Evolutionary conservation across 2,329 filamentous ascomycete genomes (phyloP).

Genomic region (Aureobasidium sp.): DNA sequence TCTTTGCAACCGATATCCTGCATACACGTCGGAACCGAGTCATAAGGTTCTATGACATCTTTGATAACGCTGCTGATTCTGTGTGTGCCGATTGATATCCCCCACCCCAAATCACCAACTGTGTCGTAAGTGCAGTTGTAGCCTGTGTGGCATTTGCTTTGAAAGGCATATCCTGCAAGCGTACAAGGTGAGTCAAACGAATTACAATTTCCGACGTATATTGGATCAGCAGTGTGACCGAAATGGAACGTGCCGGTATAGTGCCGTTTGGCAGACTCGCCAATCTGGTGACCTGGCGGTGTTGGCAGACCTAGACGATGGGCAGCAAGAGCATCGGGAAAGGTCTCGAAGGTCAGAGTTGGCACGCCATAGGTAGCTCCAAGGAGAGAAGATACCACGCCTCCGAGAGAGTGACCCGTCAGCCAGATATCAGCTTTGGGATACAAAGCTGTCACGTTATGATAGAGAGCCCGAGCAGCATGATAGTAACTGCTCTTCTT

Average conservation of each 20-base stretch:
- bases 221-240: constrained; percentile 84
- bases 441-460: constrained; percentile 80
- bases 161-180: constrained; percentile 81
- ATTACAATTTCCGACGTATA: constrained; percentile 86
- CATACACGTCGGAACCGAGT: constrained; percentile 64
- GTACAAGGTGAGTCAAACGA: constrained; percentile 79
- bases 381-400: constrained; percentile 71
- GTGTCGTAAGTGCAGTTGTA: constrained; percentile 83
- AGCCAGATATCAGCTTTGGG: constrained; percentile 76
- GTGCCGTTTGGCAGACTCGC: constrained; percentile 53
- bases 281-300: constrained; percentile 66
- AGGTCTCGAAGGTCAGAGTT: constrained; percentile 78
- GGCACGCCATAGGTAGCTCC: constrained; percentile 82
- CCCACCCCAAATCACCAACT: constrained; percentile 79
- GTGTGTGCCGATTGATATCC: constrained; percentile 79
- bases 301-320: constrained; percentile 71
- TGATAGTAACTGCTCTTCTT: constrained; percentile 84
- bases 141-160: constrained; percentile 79
- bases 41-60: constrained; percentile 74
- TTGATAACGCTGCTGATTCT: constrained; percentile 78
- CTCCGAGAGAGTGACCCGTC: constrained; percentile 80
- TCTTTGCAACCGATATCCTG: constrained; percentile 69
- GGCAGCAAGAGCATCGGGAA: constrained; percentile 78
- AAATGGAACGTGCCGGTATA: constrained; percentile 78
- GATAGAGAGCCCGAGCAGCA: constrained; percentile 78